Conservation (phyloP, 2,329 filamentous ascomycete genomes). For the Pseudogymnoascus sp. region DNA sequence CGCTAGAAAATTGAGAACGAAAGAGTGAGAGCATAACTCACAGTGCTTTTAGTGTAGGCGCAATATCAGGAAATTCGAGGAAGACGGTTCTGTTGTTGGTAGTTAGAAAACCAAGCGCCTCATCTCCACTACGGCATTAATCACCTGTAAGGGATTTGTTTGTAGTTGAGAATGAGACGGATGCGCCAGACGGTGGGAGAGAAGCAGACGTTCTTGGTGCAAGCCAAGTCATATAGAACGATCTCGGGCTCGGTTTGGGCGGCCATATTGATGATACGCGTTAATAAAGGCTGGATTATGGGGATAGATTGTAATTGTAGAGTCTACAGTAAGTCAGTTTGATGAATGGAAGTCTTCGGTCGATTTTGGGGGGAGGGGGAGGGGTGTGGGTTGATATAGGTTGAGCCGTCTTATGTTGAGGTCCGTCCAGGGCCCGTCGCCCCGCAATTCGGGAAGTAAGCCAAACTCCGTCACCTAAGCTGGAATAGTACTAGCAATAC, state of each 20-base stretch:
- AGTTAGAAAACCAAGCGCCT: too few species aligned
- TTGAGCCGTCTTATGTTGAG: not conserved
- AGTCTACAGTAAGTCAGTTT: constrained; percentile 4
- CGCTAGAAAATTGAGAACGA: constrained; percentile 11
- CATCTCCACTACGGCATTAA: too few species aligned
- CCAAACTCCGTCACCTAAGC: not conserved
- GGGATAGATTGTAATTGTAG: not conserved
- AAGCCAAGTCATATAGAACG: constrained; percentile 35
- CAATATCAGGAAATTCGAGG: constrained; percentile 37
- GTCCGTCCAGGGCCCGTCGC: too few species aligned
- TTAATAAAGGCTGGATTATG: constrained; percentile 11
- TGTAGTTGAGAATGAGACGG: constrained; percentile 38
- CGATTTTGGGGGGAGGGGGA: not conserved
- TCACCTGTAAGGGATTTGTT: constrained; percentile 30
- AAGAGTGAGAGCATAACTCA: constrained; percentile 22
- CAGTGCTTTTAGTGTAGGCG: constrained; percentile 34
- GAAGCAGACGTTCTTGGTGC: constrained; percentile 34
- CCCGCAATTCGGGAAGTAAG: not conserved
- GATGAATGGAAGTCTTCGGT: not conserved
- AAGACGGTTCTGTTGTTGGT: constrained; percentile 28
- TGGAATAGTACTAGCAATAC: not conserved
- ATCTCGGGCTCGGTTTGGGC: constrained; percentile 28
- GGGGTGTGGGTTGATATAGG: not conserved
- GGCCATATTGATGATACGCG: constrained; percentile 20
- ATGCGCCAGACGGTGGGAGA: constrained; percentile 36